Evolutionary conservation across 2,329 filamentous ascomycete species (phyloP).

Genomic region (Didymella arachidicola): DNA sequence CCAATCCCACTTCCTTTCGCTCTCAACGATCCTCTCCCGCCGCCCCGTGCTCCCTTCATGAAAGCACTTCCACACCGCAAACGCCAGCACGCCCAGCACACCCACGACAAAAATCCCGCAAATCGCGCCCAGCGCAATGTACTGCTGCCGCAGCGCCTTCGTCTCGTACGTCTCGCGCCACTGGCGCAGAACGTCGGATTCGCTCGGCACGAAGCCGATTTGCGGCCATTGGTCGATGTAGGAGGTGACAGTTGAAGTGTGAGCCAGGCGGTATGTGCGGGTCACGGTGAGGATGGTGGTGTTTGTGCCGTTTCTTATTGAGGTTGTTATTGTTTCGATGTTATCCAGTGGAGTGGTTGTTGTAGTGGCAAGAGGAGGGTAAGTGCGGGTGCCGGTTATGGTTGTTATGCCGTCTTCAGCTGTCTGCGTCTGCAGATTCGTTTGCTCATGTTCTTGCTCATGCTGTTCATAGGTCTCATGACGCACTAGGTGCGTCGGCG

Average conservation of each 20-base stretch:
- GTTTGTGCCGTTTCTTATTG: background rate
- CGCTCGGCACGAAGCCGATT: background rate
- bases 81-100: constrained; percentile 3
- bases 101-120: constrained; percentile 2
- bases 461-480: background rate
- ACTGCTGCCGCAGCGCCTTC: background rate
- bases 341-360: background rate
- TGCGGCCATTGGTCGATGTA: constrained; percentile 4
- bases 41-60: background rate
- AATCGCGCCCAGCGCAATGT: background rate
- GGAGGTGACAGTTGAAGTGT: background rate
- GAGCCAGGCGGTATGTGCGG: background rate
- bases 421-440: background rate
- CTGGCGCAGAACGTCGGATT: background rate
- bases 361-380: background rate
- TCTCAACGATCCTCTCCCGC: background rate
- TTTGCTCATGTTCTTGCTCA: background rate
- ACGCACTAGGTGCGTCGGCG: background rate
- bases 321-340: background rate
- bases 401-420: background rate
- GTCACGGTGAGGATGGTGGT: background rate
- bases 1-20: background rate
- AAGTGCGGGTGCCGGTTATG: background rate
- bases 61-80: background rate
- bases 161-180: background rate